phyloP scores from a whole-genome alignment of 2,329 filamentous ascomycete genomes.

The Aspergillus hiratsukae region DNA sequence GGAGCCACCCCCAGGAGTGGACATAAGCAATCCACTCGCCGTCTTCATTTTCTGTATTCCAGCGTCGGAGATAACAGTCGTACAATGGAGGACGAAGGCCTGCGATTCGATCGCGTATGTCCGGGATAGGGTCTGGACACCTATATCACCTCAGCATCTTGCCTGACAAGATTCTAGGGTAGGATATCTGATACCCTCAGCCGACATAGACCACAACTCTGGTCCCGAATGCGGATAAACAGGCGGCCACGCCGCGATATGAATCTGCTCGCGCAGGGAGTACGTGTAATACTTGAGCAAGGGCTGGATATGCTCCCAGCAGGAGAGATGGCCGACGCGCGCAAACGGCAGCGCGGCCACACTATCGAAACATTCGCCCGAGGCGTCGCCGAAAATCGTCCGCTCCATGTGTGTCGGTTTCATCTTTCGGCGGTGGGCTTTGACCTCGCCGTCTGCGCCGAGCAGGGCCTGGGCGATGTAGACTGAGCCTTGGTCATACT shows the following conservation, averaged over 20 bases:
- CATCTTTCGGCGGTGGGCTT: constrained; percentile 45
- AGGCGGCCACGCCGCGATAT: constrained; percentile 49
- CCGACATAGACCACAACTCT: constrained; percentile 23
- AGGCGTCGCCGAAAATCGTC: constrained; percentile 47
- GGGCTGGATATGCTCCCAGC: constrained; percentile 51
- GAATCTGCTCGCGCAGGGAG: constrained; percentile 43
- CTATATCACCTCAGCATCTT: neutral
- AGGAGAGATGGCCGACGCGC: constrained; percentile 43
- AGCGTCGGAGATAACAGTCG: constrained; percentile 43
- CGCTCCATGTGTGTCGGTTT: constrained; percentile 54
- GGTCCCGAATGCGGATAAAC: too few relatives aligned
- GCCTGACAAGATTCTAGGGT: neutral
- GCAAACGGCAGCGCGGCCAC: constrained; percentile 39
- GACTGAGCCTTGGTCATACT: too few relatives aligned
- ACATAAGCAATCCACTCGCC: constrained; percentile 38
- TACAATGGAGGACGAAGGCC: constrained; percentile 53
- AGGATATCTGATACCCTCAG: constrained; percentile 16
- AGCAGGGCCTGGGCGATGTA: constrained; percentile 49
- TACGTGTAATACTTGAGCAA: constrained; percentile 48
- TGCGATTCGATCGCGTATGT: constrained; percentile 55
- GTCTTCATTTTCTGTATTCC: constrained; percentile 45
- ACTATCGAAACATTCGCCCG: constrained; percentile 38
- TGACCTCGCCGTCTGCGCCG: constrained; percentile 37
- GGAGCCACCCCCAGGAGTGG: constrained; percentile 39
- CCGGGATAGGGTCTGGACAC: constrained; percentile 44